Evolutionary conservation across 257 asterid genomes (phyloP).

Genomic region (Solanum bulbocastanum): DNA sequence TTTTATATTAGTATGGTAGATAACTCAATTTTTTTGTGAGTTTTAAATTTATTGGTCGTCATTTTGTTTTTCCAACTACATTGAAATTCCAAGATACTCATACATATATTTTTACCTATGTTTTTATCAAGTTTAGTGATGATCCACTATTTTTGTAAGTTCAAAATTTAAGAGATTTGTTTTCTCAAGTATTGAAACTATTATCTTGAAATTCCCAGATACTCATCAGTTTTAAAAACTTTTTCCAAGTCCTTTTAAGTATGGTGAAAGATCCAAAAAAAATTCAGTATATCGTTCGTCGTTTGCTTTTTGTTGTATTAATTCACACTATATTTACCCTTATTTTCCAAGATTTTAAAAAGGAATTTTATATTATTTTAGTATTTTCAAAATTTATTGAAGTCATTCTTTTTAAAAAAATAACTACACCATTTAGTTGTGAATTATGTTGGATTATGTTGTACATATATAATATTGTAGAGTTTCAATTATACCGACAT

Average conservation of each 20-base stretch:
- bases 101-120: neutral
- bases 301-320: neutral
- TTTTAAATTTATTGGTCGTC: neutral
- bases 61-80: neutral
- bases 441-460: neutral
- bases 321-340: neutral
- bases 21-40: neutral
- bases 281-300: neutral
- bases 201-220: too few species aligned
- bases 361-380: neutral
- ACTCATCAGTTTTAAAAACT: too few species aligned
- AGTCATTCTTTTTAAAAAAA: neutral
- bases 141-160: neutral
- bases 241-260: neutral
- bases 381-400: neutral
- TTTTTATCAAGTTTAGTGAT: too few species aligned
- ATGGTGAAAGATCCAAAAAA: neutral
- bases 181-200: too few species aligned
- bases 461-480: neutral
- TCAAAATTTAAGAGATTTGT: too few species aligned
- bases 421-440: neutral
- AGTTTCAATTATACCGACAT: neutral
- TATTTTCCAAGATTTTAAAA: neutral
- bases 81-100: neutral
- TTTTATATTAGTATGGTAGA: neutral